phyloP scores from a whole-genome alignment of 345 rosid genomes.

The Acer campestre region DNA sequence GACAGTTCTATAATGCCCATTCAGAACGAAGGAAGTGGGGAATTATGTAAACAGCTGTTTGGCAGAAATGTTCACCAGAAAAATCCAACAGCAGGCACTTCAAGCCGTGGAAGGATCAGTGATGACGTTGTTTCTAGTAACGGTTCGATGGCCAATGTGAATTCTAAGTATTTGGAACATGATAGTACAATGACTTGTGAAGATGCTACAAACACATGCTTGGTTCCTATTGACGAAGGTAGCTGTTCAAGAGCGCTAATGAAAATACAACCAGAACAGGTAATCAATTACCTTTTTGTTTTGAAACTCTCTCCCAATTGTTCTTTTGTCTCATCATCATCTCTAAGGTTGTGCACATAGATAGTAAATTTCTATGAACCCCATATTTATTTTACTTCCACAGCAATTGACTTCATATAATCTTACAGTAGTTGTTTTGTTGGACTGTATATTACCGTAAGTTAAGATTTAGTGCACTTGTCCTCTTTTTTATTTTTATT shows the following conservation, averaged over 20 bases:
- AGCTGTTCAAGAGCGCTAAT: slow-evolving; percentile 15
- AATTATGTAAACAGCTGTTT: slow-evolving; percentile 17
- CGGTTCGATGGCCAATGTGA: slow-evolving; percentile 15
- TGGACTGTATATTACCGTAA: not conserved
- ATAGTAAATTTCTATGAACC: not conserved
- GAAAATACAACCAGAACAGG: slow-evolving; percentile 44
- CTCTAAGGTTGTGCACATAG: slow-evolving; percentile 11
- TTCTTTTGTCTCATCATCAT: not conserved
- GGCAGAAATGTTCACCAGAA: slow-evolving; percentile 18
- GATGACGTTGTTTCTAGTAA: slow-evolving; percentile 13
- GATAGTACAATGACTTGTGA: slow-evolving; percentile 25
- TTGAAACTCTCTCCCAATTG: not conserved
- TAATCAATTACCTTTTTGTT: slow-evolving; percentile 20
- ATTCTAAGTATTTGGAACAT: slow-evolving; percentile 20
- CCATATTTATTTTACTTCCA: not conserved
- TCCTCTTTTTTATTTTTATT: not conserved
- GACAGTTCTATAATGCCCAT: slow-evolving; percentile 36
- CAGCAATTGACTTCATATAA: not conserved
- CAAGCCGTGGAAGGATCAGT: slow-evolving; percentile 17
- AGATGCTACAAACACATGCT: slow-evolving; percentile 32
- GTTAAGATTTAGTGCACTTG: not conserved
- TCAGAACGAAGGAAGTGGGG: slow-evolving; percentile 36
- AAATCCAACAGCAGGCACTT: slow-evolving; percentile 17
- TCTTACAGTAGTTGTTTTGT: not conserved
- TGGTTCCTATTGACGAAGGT: slow-evolving; percentile 29